A percentile compares a stretch with the other conserved stretches of the same genome.
These are phyloP conservation scores for Xylaria sp. DNA, from an alignment of 2,329 filamentous ascomycete species.

Conservation along the genomic window DNA sequence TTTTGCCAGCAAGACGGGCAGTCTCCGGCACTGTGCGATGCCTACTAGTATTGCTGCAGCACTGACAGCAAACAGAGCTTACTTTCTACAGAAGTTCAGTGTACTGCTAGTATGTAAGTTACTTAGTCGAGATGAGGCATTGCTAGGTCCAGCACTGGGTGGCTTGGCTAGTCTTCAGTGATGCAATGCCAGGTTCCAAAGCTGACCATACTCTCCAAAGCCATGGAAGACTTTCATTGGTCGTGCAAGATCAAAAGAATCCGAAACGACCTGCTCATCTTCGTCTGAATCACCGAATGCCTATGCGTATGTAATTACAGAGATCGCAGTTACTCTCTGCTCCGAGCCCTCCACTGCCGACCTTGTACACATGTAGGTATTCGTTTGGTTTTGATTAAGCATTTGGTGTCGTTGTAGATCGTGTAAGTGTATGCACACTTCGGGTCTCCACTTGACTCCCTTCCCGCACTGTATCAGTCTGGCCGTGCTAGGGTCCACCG, in stretches of 20 bases:
- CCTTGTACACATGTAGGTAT: background rate
- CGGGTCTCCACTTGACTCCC: background rate
- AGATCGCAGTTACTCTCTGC: background rate
- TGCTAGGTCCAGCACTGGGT: conserved; percentile 14
- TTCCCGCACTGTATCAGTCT: conserved; percentile 21
- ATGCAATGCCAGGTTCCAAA: conserved; percentile 28
- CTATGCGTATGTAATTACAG: background rate
- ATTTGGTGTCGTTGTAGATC: background rate
- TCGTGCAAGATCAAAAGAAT: conserved; percentile 17
- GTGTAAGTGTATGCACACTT: conserved; percentile 26
- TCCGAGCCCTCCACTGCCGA: background rate
- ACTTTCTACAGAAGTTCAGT: background rate
- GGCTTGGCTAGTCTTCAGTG: conserved; percentile 28
- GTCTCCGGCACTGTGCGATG: conserved; percentile 26
- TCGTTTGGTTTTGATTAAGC: background rate
- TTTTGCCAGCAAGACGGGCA: conserved; percentile 8
- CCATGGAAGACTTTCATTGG: conserved; percentile 18
- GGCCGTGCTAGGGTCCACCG: conserved; percentile 4
- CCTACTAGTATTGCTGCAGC: background rate
- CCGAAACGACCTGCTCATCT: background rate
- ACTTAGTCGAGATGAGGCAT: conserved; percentile 11
- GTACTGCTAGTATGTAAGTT: background rate
- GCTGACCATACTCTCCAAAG: conserved; percentile 15
- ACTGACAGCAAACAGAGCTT: conserved; percentile 3
- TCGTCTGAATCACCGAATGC: conserved; percentile 13